phyloP scores from a whole-genome alignment of 2,329 filamentous ascomycete species.

The Calycina herbarum region DNA sequence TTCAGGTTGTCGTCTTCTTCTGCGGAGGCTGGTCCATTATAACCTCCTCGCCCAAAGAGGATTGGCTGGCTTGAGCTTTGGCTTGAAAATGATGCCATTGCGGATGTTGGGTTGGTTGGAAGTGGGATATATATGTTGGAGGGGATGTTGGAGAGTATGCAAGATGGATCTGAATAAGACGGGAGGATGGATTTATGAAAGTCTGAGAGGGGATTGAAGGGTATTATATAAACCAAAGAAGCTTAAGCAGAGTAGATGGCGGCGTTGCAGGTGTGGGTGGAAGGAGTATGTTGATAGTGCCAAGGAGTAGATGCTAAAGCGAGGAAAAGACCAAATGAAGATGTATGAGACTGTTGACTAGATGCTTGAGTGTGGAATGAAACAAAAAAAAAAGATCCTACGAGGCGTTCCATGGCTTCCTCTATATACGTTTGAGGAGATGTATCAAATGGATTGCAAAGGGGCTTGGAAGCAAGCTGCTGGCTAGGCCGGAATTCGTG shows the following conservation, averaged over 20 bases:
- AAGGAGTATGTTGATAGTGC: constrained; percentile 1
- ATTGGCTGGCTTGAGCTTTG: constrained; percentile 15
- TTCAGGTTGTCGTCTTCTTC: constrained; percentile 8
- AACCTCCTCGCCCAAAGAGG: constrained; percentile 32
- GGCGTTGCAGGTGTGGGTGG: constrained; percentile 7
- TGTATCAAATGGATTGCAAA: constrained; percentile 8
- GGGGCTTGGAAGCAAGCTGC: constrained; percentile 10
- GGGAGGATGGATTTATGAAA: neutral
- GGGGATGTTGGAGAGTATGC: neutral
- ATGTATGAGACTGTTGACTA: constrained; percentile 7
- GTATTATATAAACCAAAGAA: constrained; percentile 9
- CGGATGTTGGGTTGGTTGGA: constrained; percentile 12
- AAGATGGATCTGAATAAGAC: constrained; percentile 6
- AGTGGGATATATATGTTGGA: constrained; percentile 6
- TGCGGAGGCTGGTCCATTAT: constrained; percentile 23
- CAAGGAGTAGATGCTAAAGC: neutral
- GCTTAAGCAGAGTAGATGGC: neutral
- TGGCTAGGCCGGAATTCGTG: neutral
- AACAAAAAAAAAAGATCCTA: constrained; percentile 11
- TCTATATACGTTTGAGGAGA: constrained; percentile 14
- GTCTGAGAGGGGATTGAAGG: constrained; percentile 3
- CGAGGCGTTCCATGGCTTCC: constrained; percentile 11
- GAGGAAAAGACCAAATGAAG: neutral
- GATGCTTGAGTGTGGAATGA: constrained; percentile 11
- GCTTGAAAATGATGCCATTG: constrained; percentile 26